Conservation (phyloP, 1,139 yeast species). For the Lodderomyces orthopsilosis region DNA sequence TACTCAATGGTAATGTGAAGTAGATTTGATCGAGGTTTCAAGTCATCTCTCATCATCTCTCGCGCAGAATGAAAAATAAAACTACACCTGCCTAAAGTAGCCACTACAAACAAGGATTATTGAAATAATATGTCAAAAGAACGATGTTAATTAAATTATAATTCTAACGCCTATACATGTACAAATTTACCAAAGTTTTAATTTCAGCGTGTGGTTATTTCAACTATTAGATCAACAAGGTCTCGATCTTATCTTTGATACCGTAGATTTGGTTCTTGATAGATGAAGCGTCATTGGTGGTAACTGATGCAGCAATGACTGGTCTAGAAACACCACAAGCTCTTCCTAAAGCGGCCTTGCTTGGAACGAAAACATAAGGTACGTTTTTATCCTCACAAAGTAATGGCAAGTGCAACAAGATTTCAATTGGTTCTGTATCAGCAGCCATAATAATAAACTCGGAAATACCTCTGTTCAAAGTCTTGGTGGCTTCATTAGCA, state of each 20-base stretch:
- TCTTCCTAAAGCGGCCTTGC: constrained; percentile 98
- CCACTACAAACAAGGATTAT: no score
- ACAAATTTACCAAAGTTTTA: no score
- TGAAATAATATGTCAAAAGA: no score
- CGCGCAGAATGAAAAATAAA: background rate
- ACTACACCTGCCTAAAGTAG: no score
- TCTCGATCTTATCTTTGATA: constrained; percentile 98
- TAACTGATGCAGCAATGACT: constrained; percentile 97
- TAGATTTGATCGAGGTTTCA: background rate
- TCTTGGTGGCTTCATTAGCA: constrained; percentile 99
- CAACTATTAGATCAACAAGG: constrained; percentile 73
- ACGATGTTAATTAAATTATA: no score
- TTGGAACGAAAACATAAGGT: constrained; percentile 97
- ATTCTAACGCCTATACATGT: background rate
- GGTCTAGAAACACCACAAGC: constrained; percentile 99
- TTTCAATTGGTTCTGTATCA: constrained; percentile 98
- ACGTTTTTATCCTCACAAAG: constrained; percentile 99
- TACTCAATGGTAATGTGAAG: background rate
- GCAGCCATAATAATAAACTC: constrained; percentile 99
- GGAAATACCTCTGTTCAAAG: constrained; percentile 98
- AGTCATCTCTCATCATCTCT: constrained; percentile 2
- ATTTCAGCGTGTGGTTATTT: no score
- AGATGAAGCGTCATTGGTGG: constrained; percentile 97
- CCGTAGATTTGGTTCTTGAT: constrained; percentile 95
- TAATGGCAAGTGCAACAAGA: constrained; percentile 94